Percentiles rank a stretch among this genome's conserved stretches.
These are phyloP conservation scores for Pleurotus salmoneostramineus DNA, from an alignment of 768 basidiomycete genomes.

Conservation along the genomic window DNA sequence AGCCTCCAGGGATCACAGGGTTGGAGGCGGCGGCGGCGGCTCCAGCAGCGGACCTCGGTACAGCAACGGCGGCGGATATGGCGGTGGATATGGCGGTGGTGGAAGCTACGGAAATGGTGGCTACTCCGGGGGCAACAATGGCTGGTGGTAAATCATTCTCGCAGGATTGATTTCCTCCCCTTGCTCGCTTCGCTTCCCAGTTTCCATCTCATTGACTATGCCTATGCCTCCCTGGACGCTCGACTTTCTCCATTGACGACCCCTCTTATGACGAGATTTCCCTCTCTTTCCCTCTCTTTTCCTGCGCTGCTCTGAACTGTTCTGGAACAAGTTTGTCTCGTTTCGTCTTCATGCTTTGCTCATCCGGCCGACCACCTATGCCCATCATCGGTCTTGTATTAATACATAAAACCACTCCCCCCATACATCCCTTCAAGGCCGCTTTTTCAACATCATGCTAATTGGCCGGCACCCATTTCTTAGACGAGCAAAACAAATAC, in stretches of 20 bases:
- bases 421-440: constrained; percentile 15
- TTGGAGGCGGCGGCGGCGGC: constrained; percentile 28
- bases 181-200: not conserved
- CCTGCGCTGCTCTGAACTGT: constrained; percentile 56
- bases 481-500: constrained; percentile 8
- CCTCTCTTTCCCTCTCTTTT: constrained; percentile 8
- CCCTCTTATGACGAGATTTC: constrained; percentile 11
- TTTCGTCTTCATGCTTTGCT: constrained; percentile 27
- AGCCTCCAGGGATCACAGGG: constrained; percentile 45
- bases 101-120: constrained; percentile 25
- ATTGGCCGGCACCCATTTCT: constrained; percentile 16
- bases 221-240: constrained; percentile 10
- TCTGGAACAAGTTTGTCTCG: constrained; percentile 41
- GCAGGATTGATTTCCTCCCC: constrained; percentile 5
- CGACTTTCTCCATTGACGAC: constrained; percentile 16
- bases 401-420: constrained; percentile 19
- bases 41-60: constrained; percentile 17
- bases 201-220: constrained; percentile 6
- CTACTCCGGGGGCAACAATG: constrained; percentile 22
- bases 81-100: constrained; percentile 21
- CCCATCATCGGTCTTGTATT: constrained; percentile 35
- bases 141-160: constrained; percentile 40
- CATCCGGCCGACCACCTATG: constrained; percentile 37
- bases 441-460: not conserved
- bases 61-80: constrained; percentile 18